Percentiles rank a stretch among this genome's conserved stretches.
Conservation (phyloP, 2,329 filamentous ascomycete species). For the Trichoderma sp. region DNA sequence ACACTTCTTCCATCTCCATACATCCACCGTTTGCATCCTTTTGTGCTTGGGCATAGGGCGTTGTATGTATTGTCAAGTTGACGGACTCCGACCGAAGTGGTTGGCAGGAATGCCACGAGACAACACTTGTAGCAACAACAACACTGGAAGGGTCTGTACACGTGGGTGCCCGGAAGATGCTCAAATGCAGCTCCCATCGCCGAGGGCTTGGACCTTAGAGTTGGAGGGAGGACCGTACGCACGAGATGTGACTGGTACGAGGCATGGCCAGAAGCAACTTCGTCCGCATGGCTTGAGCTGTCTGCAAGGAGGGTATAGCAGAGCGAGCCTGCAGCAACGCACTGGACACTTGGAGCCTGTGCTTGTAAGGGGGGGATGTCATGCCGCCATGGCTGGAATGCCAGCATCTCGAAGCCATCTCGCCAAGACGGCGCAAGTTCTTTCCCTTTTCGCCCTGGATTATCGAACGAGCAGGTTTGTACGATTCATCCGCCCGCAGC, state of each 20-base stretch:
- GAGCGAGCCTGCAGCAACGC: not conserved
- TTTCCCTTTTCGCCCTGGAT: not conserved
- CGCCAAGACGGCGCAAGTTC: not conserved
- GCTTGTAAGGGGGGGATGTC: not conserved
- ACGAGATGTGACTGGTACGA: not conserved
- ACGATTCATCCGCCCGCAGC: not conserved
- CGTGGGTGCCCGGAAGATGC: constrained; percentile 5
- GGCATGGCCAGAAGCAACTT: not conserved
- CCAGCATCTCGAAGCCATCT: not conserved
- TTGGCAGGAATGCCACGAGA: constrained; percentile 7
- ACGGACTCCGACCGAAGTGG: constrained; percentile 3
- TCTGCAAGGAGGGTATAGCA: not conserved
- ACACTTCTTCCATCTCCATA: not conserved
- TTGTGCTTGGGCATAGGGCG: not conserved
- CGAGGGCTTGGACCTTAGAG: not conserved
- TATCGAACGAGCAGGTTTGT: not conserved
- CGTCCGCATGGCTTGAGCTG: not conserved
- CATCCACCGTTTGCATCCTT: not conserved
- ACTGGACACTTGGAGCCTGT: not conserved
- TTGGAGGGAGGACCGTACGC: not conserved
- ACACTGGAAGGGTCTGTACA: not conserved
- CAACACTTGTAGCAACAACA: constrained; percentile 1
- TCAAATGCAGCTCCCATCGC: constrained; percentile 1
- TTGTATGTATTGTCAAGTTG: constrained; percentile 17
- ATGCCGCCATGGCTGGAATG: constrained; percentile 11